Percentiles rank a stretch among this genome's conserved stretches.
Conservation (phyloP, 441 rosid species). For the Brassica hybrid region DNA sequence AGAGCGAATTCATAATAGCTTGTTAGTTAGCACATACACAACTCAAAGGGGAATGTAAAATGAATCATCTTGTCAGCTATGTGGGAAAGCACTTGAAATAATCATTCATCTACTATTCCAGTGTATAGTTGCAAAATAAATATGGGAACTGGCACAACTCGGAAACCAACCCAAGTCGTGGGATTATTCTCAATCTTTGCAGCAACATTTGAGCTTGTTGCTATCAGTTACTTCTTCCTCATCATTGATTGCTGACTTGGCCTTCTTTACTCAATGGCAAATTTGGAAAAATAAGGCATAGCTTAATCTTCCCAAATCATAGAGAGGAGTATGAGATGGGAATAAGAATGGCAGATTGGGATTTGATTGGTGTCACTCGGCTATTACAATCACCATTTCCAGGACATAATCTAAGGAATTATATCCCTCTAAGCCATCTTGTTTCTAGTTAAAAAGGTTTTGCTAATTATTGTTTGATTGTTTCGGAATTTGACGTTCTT, state of each 20-base stretch:
- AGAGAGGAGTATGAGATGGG: background rate
- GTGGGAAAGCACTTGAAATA: background rate
- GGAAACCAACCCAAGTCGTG: background rate
- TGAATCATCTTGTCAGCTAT: conserved; percentile 1
- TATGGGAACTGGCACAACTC: background rate
- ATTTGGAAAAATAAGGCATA: background rate
- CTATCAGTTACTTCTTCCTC: background rate
- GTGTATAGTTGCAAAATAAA: background rate
- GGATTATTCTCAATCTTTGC: background rate
- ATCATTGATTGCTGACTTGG: background rate
- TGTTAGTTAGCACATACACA: background rate
- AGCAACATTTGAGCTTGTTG: background rate
- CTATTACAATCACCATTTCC: background rate
- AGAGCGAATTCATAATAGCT: background rate
- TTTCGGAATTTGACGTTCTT: background rate
- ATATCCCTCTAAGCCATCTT: background rate
- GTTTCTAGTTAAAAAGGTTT: background rate
- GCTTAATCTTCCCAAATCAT: background rate
- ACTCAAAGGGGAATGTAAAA: background rate
- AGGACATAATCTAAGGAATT: background rate
- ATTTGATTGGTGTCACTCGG: background rate
- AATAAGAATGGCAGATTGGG: background rate
- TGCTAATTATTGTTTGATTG: background rate
- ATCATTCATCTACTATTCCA: background rate
- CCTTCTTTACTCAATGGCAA: background rate